phyloP scores from a whole-genome alignment of 441 rosid genomes.

The Manihot esculenta region DNA sequence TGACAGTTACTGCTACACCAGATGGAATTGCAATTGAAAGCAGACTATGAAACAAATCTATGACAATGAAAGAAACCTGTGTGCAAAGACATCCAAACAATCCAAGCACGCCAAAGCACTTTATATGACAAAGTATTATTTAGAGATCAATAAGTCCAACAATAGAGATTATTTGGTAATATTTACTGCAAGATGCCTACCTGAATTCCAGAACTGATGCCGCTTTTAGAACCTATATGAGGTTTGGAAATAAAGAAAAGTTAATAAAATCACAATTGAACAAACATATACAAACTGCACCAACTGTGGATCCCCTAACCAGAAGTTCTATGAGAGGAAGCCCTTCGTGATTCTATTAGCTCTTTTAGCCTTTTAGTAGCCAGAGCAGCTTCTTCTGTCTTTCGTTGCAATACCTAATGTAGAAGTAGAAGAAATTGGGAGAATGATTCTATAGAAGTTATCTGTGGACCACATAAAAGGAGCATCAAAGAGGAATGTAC shows the following conservation, averaged over 20 bases:
- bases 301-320: constrained; percentile 32
- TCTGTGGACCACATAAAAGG: background rate
- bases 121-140: background rate
- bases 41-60: background rate
- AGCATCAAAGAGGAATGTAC: background rate
- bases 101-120: background rate
- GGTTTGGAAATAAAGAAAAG: constrained; percentile 21
- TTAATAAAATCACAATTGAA: constrained; percentile 17
- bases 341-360: constrained; percentile 51
- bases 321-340: constrained; percentile 34
- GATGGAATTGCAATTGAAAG: background rate
- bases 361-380: constrained; percentile 57
- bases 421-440: constrained; percentile 18
- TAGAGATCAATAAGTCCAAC: background rate
- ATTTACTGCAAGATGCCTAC: constrained; percentile 33
- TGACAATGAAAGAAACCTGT: background rate
- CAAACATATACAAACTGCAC: constrained; percentile 4
- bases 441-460: constrained; percentile 17
- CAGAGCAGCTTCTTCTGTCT: constrained; percentile 64
- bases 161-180: background rate
- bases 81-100: constrained; percentile 2
- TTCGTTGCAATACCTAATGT: constrained; percentile 70
- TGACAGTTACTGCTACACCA: background rate
- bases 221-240: constrained; percentile 47
- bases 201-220: constrained; percentile 51